Percentiles rank a stretch among this genome's conserved stretches.
Evolutionary conservation across 805 yeast species (phyloP).

Genomic region (Kuraishia cidri): DNA sequence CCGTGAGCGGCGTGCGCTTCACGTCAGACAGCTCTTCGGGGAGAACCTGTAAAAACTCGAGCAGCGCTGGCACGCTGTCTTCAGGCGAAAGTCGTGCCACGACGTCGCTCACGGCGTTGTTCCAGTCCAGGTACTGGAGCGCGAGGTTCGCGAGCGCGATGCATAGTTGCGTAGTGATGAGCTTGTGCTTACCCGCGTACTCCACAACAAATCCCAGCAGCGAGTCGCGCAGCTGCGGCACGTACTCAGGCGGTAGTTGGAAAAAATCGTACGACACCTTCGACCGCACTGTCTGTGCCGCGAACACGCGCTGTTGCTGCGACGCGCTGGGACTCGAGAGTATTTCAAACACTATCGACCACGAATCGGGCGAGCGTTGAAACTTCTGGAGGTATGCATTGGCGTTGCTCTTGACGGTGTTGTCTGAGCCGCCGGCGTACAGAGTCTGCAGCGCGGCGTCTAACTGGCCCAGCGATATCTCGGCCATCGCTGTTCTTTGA

Average conservation of each 20-base stretch:
- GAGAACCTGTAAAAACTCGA: constrained; percentile 76
- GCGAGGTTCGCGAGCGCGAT: constrained; percentile 77
- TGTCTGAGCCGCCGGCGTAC: constrained; percentile 20
- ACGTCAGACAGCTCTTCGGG: constrained; percentile 88
- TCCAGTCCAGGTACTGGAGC: constrained; percentile 71
- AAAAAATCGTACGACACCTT: constrained; percentile 77
- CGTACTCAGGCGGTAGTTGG: constrained; percentile 60
- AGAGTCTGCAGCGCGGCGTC: constrained; percentile 37
- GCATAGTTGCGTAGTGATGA: constrained; percentile 77
- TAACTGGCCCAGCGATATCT: constrained; percentile 15
- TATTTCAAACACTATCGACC: constrained; percentile 60
- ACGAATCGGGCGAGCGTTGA: constrained; percentile 77
- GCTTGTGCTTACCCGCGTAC: constrained; percentile 36
- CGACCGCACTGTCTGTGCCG: constrained; percentile 85
- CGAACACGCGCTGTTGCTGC: constrained; percentile 51
- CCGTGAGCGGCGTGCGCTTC: constrained; percentile 69
- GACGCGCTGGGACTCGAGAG: constrained; percentile 23
- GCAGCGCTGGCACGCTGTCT: constrained; percentile 32
- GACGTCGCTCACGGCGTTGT: constrained; percentile 59
- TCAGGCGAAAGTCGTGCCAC: constrained; percentile 36
- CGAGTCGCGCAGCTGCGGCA: constrained; percentile 57
- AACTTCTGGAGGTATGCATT: constrained; percentile 61
- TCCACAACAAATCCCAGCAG: constrained; percentile 46
- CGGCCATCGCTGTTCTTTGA: too few species aligned
- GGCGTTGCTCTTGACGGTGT: constrained; percentile 32